These are phyloP conservation scores for Penicillium verhagenii DNA, from an alignment of 495 filamentous ascomycete genomes.

Conservation along the genomic window DNA sequence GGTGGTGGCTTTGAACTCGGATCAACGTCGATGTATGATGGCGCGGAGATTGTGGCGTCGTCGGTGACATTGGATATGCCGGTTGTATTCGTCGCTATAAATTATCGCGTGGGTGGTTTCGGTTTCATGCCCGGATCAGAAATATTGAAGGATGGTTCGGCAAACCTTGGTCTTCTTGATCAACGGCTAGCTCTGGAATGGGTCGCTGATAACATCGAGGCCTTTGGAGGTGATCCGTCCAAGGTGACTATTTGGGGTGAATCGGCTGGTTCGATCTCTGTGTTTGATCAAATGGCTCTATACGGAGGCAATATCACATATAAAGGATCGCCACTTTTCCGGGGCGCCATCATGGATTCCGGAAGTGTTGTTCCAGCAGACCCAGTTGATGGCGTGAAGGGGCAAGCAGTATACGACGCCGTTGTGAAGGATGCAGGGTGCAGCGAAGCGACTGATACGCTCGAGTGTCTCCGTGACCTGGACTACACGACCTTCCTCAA, in stretches of 20 bases:
- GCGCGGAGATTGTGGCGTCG: conserved; percentile 46
- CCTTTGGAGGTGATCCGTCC: conserved; percentile 57
- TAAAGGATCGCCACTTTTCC: conserved; percentile 68
- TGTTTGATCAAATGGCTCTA: conserved; percentile 66
- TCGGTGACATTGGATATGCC: conserved; percentile 58
- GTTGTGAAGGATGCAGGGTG: conserved; percentile 64
- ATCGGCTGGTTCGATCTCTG: conserved; percentile 69
- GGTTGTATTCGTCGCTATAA: conserved; percentile 71
- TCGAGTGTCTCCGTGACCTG: conserved; percentile 60
- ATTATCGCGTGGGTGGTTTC: conserved; percentile 72
- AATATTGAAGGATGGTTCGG: conserved; percentile 60
- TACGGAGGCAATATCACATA: conserved; percentile 68
- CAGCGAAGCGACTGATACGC: conserved; percentile 49
- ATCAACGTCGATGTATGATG: conserved; percentile 60
- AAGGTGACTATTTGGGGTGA: conserved; percentile 74
- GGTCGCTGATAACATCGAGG: conserved; percentile 54
- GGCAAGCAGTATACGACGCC: conserved; percentile 60
- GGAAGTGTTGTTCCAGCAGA: conserved; percentile 64
- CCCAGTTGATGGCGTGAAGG: conserved; percentile 60
- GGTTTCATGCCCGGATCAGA: conserved; percentile 72
- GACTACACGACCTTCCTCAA: conserved; percentile 61
- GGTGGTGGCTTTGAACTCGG: conserved; percentile 67
- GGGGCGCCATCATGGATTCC: conserved; percentile 70
- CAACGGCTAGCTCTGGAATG: conserved; percentile 52
- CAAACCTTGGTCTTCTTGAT: conserved; percentile 55